Percentiles rank a stretch among this genome's conserved stretches.
phyloP scores from a whole-genome alignment of 176 grass and related monocot genomes.

The Oropetium thomaeum region DNA sequence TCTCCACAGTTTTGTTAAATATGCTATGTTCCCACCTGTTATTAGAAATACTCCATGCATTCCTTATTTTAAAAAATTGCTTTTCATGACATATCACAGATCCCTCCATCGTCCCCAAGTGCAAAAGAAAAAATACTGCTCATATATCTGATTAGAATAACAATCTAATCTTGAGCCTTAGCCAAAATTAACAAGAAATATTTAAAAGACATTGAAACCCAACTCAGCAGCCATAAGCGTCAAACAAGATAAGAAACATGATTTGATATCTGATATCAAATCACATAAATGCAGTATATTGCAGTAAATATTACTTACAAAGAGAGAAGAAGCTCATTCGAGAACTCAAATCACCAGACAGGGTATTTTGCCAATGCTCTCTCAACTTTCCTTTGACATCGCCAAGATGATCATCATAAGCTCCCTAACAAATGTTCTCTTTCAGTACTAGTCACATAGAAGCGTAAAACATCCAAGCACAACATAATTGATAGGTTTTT shows the following conservation, averaged over 20 bases:
- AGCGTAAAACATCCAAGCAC: constrained; percentile 3
- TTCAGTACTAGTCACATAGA: neutral
- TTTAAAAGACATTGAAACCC: too few relatives aligned
- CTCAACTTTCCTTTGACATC: constrained; percentile 53
- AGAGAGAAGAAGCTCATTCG: constrained; percentile 61
- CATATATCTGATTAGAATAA: neutral
- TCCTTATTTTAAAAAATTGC: too few relatives aligned
- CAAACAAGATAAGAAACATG: neutral
- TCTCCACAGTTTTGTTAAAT: neutral
- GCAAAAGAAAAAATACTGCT: neutral
- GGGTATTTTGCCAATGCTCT: constrained; percentile 53
- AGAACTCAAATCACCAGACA: constrained; percentile 42
- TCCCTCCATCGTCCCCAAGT: neutral
- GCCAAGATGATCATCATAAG: constrained; percentile 31
- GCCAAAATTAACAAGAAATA: too few relatives aligned
- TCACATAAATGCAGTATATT: neutral
- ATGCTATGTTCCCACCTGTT: neutral
- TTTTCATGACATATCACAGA: neutral
- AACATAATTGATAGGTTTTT: neutral
- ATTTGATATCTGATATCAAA: neutral
- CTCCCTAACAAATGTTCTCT: constrained; percentile 33
- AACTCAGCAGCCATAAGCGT: neutral
- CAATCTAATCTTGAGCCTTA: neutral
- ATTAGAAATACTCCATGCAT: neutral
- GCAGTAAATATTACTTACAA: constrained; percentile 47